phyloP scores from a whole-genome alignment of 306 rosid species.

The Fragaria vesca region DNA sequence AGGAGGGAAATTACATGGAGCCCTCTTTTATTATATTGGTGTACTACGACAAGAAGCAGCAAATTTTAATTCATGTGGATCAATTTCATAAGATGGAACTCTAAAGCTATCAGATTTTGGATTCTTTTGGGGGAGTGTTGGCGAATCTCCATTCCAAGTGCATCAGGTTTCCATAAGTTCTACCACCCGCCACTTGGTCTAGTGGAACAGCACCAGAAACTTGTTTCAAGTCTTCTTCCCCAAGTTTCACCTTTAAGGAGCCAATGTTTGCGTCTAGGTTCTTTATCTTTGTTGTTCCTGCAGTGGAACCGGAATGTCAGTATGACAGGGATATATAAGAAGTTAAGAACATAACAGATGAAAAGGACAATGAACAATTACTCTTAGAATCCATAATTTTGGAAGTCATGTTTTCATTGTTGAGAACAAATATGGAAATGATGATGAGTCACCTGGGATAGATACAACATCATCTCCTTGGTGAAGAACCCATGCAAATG shows the following conservation, averaged over 20 bases:
- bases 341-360: background rate
- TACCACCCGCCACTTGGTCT: constrained; percentile 51
- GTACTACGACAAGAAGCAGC: no score
- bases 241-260: constrained; percentile 46
- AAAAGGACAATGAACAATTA: no score
- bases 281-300: constrained; percentile 13
- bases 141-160: constrained; percentile 39
- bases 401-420: no score
- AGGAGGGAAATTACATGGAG: no score
- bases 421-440: no score
- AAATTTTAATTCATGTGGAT: no score
- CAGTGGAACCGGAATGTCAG: background rate
- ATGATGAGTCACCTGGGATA: constrained; percentile 37
- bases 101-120: background rate
- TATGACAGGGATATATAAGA: background rate
- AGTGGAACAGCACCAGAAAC: constrained; percentile 46
- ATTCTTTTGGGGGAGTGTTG: constrained; percentile 48
- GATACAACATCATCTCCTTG: constrained; percentile 63
- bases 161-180: background rate
- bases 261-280: constrained; percentile 61
- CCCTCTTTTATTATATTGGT: no score
- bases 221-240: constrained; percentile 41
- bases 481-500: constrained; percentile 68
- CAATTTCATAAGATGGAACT: background rate
- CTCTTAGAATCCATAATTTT: no score